These are phyloP conservation scores for Colletotrichum zoysiae DNA, from an alignment of 2,329 filamentous ascomycete species.

Conservation along the genomic window DNA sequence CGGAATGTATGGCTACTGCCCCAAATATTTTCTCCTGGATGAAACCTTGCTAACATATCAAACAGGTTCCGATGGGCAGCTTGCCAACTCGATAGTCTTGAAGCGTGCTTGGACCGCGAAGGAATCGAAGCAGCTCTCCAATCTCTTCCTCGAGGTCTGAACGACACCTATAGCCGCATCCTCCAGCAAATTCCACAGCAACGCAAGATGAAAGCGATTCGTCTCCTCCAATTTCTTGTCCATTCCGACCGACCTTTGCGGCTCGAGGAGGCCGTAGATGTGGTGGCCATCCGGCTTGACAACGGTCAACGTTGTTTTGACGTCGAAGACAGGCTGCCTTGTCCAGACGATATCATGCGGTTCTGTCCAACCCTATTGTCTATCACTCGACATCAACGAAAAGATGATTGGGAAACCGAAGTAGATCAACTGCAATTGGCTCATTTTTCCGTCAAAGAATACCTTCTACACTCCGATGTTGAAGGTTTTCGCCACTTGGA, in stretches of 20 bases:
- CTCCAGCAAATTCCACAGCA: neutral
- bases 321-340: neutral
- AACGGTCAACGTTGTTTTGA: neutral
- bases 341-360: neutral
- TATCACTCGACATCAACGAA: neutral
- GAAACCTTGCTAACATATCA: neutral
- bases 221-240: conserved; percentile 45
- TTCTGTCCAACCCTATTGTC: neutral
- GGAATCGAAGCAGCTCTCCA: neutral
- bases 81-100: conserved; percentile 23
- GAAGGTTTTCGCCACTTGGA: neutral
- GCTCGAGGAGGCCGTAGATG: conserved; percentile 43
- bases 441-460: neutral
- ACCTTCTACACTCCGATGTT: neutral
- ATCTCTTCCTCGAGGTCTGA: neutral
- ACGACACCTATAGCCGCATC: conserved; percentile 19
- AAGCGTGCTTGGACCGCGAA: neutral
- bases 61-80: conserved; percentile 25
- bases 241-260: conserved; percentile 41
- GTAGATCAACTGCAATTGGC: neutral
- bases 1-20: conserved; percentile 4
- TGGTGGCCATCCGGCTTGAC: conserved; percentile 13
- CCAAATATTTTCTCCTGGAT: neutral
- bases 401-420: no score
- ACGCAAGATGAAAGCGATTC: conserved; percentile 19